Base-by-base conservation (phyloP, 495 filamentous ascomycete species). In the Pyronema omphalodes region DNA sequence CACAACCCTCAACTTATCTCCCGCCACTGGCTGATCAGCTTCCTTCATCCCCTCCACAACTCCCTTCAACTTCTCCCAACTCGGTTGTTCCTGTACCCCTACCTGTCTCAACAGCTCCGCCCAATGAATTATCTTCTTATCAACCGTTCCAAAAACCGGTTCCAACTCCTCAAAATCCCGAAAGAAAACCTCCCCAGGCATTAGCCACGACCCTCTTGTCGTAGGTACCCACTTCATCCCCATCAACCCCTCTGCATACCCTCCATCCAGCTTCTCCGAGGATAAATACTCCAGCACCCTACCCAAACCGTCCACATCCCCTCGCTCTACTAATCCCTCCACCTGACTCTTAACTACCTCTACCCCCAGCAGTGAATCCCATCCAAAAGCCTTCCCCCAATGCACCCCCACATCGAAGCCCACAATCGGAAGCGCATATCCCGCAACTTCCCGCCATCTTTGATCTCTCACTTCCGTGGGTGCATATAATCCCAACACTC, bases 321-420 rank as follows among this genome's bases (percentile, higher is more conserved):
- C 50, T 8, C 35, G 44, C 41, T 45, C 48, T 7, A 64, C 17
- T 9, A 65, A 57, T 37, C 40, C 36, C 8, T 58, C 45, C 7
- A 70, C 43, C 18, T 70, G 68, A 23, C 18, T 37, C 7, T 60
- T 48, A 14, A 70, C 47, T 9, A 60, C 39, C 8, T 55, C 9
- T 7, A 48, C 23, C 14, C 60, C 55, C n/a, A 69, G 51, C 29
- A 14, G 37, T 7, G 39, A 33, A 29, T 60, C 36, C 68, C 67
- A 69, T 15, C 64, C 68, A 23, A 70, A 57, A 8, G 61, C 46
- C 40, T 9, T 54, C 36, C 59, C 61, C 68, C 68, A 70, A 9
- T 52, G 44, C 1, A 0, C 23, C 7, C 47, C 60, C 11, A 68
- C 54, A 8, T 14, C n/a, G 4, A 57, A 52, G 5, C 48, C 46